Evolutionary conservation across 495 filamentous ascomycete genomes (phyloP).

Genomic region (Darksidea phi): DNA sequence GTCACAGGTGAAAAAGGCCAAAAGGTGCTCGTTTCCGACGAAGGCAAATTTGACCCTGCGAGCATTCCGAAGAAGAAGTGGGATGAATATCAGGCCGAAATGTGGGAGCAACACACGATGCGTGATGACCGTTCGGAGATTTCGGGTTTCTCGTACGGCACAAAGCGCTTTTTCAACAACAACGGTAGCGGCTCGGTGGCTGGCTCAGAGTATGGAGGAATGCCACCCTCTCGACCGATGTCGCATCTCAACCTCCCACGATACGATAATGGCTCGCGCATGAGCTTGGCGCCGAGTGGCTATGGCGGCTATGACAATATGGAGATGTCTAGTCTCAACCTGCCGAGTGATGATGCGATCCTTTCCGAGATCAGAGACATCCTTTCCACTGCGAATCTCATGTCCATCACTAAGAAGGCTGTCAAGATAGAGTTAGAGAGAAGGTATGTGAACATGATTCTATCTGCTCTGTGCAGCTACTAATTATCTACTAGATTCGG

Average conservation of each 20-base stretch:
- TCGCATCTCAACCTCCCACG: constrained; percentile 66
- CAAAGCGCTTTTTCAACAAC: constrained; percentile 57
- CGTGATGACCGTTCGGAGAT: constrained; percentile 86
- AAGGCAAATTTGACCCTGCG: constrained; percentile 94
- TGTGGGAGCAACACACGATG: constrained; percentile 88
- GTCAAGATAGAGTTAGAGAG: constrained; percentile 91
- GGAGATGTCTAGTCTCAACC: constrained; percentile 67
- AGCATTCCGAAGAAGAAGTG: constrained; percentile 96
- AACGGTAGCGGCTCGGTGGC: constrained; percentile 51
- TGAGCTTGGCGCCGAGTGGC: constrained; percentile 69
- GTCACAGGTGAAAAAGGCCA: constrained; percentile 94
- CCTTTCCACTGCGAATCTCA: constrained; percentile 84
- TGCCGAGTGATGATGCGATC: constrained; percentile 86
- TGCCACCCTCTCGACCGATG: constrained; percentile 61
- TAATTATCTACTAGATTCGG: constrained; percentile 25
- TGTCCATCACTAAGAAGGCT: constrained; percentile 98
- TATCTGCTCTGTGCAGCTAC: background rate
- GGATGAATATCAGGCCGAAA: constrained; percentile 97
- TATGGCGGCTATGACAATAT: constrained; percentile 51
- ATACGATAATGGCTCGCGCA: constrained; percentile 57
- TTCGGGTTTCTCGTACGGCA: constrained; percentile 87
- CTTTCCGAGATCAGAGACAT: constrained; percentile 94
- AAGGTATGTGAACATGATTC: constrained; percentile 51
- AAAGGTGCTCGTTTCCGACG: constrained; percentile 91
- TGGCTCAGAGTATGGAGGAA: constrained; percentile 60